These are phyloP conservation scores for Beauveria varroae DNA, from an alignment of 2,329 filamentous ascomycete species.

Conservation along the genomic window DNA sequence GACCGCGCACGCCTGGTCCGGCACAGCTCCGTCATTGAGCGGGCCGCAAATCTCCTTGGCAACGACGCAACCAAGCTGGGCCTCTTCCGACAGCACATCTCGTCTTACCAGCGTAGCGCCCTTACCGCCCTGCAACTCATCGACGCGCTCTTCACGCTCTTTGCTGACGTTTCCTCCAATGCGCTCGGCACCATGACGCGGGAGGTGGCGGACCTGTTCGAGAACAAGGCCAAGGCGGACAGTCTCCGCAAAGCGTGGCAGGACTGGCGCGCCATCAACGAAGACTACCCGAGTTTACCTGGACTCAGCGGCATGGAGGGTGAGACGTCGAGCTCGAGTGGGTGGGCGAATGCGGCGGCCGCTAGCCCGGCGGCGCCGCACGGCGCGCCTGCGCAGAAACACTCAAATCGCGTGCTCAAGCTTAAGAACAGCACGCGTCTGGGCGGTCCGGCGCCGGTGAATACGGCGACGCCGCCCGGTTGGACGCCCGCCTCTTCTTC, in stretches of 20 bases:
- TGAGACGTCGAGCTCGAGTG: constrained; percentile 45
- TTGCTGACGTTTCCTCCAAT: constrained; percentile 66
- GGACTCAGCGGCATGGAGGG: constrained; percentile 63
- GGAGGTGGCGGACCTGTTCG: constrained; percentile 88
- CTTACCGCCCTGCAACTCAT: constrained; percentile 70
- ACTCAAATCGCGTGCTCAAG: constrained; percentile 48
- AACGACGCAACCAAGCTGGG: constrained; percentile 68
- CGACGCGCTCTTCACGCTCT: constrained; percentile 80
- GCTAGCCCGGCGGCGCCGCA: constrained; percentile 43
- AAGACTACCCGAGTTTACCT: constrained; percentile 87
- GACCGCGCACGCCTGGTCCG: constrained; percentile 74
- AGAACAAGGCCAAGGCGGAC: constrained; percentile 68
- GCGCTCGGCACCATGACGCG: constrained; percentile 84
- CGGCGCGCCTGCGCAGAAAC: constrained; percentile 36
- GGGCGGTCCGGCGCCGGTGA: constrained; percentile 26
- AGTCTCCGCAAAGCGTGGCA: constrained; percentile 78
- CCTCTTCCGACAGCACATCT: constrained; percentile 73
- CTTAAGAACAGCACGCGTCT: constrained; percentile 51
- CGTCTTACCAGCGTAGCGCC: constrained; percentile 63
- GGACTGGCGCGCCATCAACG: constrained; percentile 91
- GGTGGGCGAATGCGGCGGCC: constrained; percentile 53
- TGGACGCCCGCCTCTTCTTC: constrained; percentile 18
- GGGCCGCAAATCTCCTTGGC: constrained; percentile 71
- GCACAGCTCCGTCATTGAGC: constrained; percentile 78
- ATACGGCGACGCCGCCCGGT: constrained; percentile 15